Evolutionary conservation across 108 stramenopile genomes (phyloP), one percentile per base, ranked within the genome.

Genomic region (Conticribra weissflogii): DNA sequence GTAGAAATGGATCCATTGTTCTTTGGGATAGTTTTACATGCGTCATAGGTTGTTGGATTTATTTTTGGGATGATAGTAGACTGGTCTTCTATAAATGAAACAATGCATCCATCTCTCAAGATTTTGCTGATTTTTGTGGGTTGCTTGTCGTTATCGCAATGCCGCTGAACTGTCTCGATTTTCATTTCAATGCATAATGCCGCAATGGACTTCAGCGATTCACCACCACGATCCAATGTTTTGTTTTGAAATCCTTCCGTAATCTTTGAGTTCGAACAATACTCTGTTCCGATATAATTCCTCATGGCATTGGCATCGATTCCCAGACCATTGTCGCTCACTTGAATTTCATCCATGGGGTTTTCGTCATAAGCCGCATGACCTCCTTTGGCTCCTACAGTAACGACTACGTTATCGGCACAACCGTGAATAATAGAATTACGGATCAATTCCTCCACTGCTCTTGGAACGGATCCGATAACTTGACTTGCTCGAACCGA

Each of bases 241-340:
- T 41, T 31, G 28, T 18, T 58, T 29, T 55, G 28, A n/a, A 21
- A 50, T n/a, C 4, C 9, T 27, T 1, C 45, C 46, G 24, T 71
- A 18, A 16, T 16, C 3, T 21, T 22, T 21, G 15, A 51, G 19
- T 66, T 66, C 16, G 72, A 69, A 34, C 78, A 79, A 45, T 61
- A 56, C 17, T 74, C 67, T 14, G 78, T 79, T 15, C 78, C 78
- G 21, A 79, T 63, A 21, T 61, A 62, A 25, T 16, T 32, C 0
- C 78, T 56, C 54, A 69, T 68, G 19, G 78, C 50, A 18, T 52
- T 63, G 1, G 55, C n/a, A 44, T 79, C 78, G 27, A 79, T 79
- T 16, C 78, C 78, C 14, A 52, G 8, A 8, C 63, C 63, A 50
- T 64, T 51, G 23, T 64, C 63, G 28, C 25, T 32, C 16, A 64